These are phyloP conservation scores for Sesbania bispinosa DNA, from an alignment of 306 rosid genomes.

Conservation along the genomic window DNA sequence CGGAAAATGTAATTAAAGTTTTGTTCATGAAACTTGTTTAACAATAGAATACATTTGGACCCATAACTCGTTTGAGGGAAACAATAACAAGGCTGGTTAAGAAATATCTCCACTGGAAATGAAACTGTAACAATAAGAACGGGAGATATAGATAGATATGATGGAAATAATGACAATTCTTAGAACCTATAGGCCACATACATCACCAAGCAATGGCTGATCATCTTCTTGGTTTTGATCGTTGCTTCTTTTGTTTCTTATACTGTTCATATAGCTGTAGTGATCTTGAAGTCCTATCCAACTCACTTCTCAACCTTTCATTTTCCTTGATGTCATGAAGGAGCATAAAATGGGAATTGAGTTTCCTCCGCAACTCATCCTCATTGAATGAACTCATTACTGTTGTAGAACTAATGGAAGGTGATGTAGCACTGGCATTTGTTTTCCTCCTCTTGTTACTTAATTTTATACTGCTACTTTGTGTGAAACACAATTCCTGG, in stretches of 20 bases:
- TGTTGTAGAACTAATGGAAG: constrained; percentile 22
- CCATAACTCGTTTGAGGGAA: no score
- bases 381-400: constrained; percentile 40
- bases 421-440: constrained; percentile 28
- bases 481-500: constrained; percentile 48
- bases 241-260: constrained; percentile 52
- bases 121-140: background rate
- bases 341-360: constrained; percentile 58
- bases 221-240: constrained; percentile 23
- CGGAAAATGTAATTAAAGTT: no score
- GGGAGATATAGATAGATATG: background rate
- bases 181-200: background rate
- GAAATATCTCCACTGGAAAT: no score
- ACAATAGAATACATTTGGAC: no score
- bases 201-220: constrained; percentile 1
- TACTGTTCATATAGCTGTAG: constrained; percentile 66
- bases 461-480: constrained; percentile 31
- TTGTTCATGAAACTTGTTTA: no score
- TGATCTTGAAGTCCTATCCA: constrained; percentile 45
- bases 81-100: no score
- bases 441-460: constrained; percentile 53
- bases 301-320: constrained; percentile 62
- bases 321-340: constrained; percentile 75
- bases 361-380: constrained; percentile 54
- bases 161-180: background rate